Evolutionary conservation across 352 stramenopile genomes (phyloP), one percentile per base, ranked within the genome.

Genomic region (Globisporangium ultimum): DNA sequence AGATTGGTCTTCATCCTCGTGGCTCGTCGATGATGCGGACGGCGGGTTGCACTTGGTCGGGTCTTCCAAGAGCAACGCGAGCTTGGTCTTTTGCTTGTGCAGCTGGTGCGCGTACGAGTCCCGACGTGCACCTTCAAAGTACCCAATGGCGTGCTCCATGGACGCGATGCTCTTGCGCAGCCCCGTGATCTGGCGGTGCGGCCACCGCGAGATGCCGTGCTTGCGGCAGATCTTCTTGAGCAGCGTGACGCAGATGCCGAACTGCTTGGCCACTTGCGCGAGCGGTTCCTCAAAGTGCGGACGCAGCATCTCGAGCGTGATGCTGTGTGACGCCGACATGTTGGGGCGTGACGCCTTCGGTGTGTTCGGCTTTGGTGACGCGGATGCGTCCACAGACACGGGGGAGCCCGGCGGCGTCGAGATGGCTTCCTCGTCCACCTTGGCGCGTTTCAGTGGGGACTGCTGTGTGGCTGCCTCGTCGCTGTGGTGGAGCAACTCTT

Each of bases 211-310:
- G 50, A 95, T 88, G 22, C 84, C 80, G 47, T 91, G 77, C 50
- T 85, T 80, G 22, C 86, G 72, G 62, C 86, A 95, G 58, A 93
- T 91, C 53, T 93, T 93, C 73, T 93, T 95, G 13, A 95, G 71
- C 22, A 95, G 62, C 24, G 86, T 95, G 15, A 90, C 80, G 52
- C 86, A 93, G 61, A 95, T 92, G 17, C 86, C 80, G 58, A 95
- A 93, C 28, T 51, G 57, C 55, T 88, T 73, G 0, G 84, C 84
- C 41, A 95, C 84, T 51, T 91, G 81, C 24, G 80, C 82, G 41
- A 95, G 62, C 15, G 86, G 86, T 64, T 91, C 79, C 66, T 95
- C 86, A 66, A 95, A 95, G 64, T 95, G 79, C 18, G 81, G 86
- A 17, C 80, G 80, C 51, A 95, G 67, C 70, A 88, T 90, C 55